Conservation (phyloP, 2,329 filamentous ascomycete species). For the Diplodia seriata region DNA sequence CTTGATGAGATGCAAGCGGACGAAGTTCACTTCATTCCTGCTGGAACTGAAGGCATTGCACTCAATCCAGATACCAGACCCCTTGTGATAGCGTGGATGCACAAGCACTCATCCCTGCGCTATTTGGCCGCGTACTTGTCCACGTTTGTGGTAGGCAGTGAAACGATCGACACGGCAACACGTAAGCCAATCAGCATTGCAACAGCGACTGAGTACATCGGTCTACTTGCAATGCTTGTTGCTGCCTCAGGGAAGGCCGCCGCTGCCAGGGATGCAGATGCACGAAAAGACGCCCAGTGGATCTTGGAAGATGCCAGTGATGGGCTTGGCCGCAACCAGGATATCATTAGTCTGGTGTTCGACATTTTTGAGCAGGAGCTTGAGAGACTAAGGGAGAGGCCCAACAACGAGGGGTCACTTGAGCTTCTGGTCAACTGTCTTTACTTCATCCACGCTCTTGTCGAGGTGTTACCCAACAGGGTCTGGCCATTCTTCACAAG, state of each 20-base stretch:
- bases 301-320: slow-evolving; percentile 60
- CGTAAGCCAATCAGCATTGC: slow-evolving; percentile 61
- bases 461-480: slow-evolving; percentile 76
- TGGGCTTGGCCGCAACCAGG: slow-evolving; percentile 62
- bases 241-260: slow-evolving; percentile 42
- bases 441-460: slow-evolving; percentile 77
- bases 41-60: slow-evolving; percentile 72
- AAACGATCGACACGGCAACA: slow-evolving; percentile 55
- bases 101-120: slow-evolving; percentile 78
- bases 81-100: slow-evolving; percentile 75
- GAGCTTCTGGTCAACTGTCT: slow-evolving; percentile 76
- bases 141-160: slow-evolving; percentile 60
- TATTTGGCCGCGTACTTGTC: slow-evolving; percentile 78
- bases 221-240: slow-evolving; percentile 74
- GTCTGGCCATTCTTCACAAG: slow-evolving; percentile 90
- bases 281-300: slow-evolving; percentile 48
- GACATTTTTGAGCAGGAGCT: slow-evolving; percentile 80
- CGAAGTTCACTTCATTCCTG: slow-evolving; percentile 59
- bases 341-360: slow-evolving; percentile 81
- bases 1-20: slow-evolving; percentile 51
- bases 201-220: slow-evolving; percentile 75
- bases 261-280: slow-evolving; percentile 32
- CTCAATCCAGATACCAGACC: slow-evolving; percentile 75
- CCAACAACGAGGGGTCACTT: slow-evolving; percentile 68
- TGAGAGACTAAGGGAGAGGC: slow-evolving; percentile 56